Evolutionary conservation across 2,329 filamentous ascomycete genomes (phyloP), one percentile per base, ranked within the genome.

Genomic region (Arachnomyces sp.): DNA sequence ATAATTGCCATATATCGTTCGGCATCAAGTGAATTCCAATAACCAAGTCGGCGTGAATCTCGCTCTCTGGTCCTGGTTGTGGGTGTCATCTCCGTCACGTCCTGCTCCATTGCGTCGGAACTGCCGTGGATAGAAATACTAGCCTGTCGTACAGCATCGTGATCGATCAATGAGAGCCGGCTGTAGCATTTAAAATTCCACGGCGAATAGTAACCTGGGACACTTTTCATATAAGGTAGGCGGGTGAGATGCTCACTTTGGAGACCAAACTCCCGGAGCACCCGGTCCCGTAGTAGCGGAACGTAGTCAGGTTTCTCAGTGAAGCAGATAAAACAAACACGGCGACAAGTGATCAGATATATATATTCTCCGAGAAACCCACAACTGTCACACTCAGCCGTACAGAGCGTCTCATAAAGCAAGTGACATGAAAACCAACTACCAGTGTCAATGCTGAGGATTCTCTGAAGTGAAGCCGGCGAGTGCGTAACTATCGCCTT

Each of bases 291-390:
- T n/a, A n/a, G n/a, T n/a, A n/a, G n/a, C n/a, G n/a, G n/a, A n/a
- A n/a, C n/a, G n/a, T n/a, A n/a, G n/a, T n/a, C n/a, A 1, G 31
- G 17, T 3, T 54, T 39, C n/a, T 40, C 36, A 25, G 55, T 52
- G 43, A 65, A 60, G 51, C 64, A 67, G 12, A 56, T 44, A 42
- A 56, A 65, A 50, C 66, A 70, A 36, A 68, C 61, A 2, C 65
- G 60, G 21, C 47, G 48, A 46, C 61, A 65, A 34, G 52, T 58
- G 31, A 68, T 50, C 14, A 67, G 54, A 45, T 67, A 67, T 35
- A 68, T 49, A 41, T 65, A 60, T 31, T 50, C 53, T 28, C 59
- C 64, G 42, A 67, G 65, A 12, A 52, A 46, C n/a, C 52, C 52
- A 50, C 66, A 68, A 7, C 28, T 44, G 32, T 51, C 50, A 48